Evolutionary conservation across 345 rosid species (phyloP), one percentile per base, ranked within the genome.

Genomic region (Salix suchowensis): DNA sequence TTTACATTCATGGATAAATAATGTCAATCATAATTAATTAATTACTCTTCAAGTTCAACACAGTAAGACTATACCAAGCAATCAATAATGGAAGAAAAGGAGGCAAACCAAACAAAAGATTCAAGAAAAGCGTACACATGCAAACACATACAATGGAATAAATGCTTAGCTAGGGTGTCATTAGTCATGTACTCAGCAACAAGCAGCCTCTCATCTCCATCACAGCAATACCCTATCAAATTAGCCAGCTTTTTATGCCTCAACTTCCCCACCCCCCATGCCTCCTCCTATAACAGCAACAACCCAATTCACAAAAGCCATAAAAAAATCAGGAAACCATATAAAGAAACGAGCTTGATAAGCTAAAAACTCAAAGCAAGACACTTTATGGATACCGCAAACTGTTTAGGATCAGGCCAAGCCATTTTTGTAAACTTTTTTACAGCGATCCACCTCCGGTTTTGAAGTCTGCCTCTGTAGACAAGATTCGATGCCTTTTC

Each of bases 141-240:
- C 64, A 7, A 64, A 61, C 21, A 81, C 91, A 50, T 77, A 96
- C 99, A 91, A 80, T 94, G 98, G 64, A 96, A 96, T 76, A 96
- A 87, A 88, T 92, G 98, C 88, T 94, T 96, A 46, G 99, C 90
- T 58, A 96, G 95, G 68, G 97, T 96, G 79, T 96, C 98, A 80
- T 96, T 94, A 66, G 98, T 92, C 99, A 96, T 92, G 85, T 83
- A 92, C 81, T 96, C 98, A 68, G 99, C 98, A 77, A 96, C 97
- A 72, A 96, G 98, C 78, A 96, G 88, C 86, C 99, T 88, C 75
- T 96, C 98, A 76, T 94, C 98, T 61, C 94, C 98, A 83, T 94
- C 97, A 79, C 94, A 91, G 89, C 97, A 96, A 64, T 94, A 96
- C 11, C 99, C 99, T 76, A 94, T 92, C 89, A 96, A 91, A 88